These are phyloP conservation scores for Penicillium longicatenatum DNA, from an alignment of 495 filamentous ascomycete species.

Conservation along the genomic window DNA sequence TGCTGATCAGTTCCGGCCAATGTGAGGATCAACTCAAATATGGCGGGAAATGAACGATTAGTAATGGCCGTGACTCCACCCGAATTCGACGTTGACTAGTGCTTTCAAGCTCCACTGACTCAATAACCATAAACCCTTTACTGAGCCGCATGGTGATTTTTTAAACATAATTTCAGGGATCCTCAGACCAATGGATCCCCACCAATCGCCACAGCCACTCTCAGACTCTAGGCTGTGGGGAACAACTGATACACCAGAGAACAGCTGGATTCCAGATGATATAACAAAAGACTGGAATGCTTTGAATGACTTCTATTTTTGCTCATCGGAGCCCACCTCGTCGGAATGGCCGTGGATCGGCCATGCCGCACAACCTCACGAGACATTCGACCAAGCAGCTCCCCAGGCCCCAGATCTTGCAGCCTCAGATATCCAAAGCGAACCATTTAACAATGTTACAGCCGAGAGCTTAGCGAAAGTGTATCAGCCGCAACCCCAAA, in stretches of 20 bases:
- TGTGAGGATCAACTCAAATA: no score
- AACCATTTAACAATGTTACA: background rate
- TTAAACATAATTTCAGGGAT: background rate
- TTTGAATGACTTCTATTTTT: slow-evolving; percentile 22
- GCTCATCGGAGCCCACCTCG: slow-evolving; percentile 13
- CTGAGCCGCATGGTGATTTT: background rate
- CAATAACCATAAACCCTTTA: background rate
- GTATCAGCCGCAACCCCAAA: background rate
- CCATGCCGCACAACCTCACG: slow-evolving; percentile 4
- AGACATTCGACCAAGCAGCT: background rate
- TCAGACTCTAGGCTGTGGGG: background rate
- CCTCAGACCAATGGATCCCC: background rate
- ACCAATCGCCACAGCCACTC: background rate
- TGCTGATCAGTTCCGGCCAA: no score
- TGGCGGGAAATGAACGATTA: background rate
- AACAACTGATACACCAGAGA: background rate
- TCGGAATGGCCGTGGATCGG: slow-evolving; percentile 17
- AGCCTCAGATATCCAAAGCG: background rate
- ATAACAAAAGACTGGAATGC: slow-evolving; percentile 7
- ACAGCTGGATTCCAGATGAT: slow-evolving; percentile 1
- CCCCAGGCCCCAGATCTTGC: background rate
- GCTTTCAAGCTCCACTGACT: background rate
- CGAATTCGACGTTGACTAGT: background rate
- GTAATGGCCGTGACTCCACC: background rate
- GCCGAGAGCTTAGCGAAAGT: background rate